Evolutionary conservation across 768 basidiomycete species (phyloP).

Genomic region (Tricholoma hemisulphureum): DNA sequence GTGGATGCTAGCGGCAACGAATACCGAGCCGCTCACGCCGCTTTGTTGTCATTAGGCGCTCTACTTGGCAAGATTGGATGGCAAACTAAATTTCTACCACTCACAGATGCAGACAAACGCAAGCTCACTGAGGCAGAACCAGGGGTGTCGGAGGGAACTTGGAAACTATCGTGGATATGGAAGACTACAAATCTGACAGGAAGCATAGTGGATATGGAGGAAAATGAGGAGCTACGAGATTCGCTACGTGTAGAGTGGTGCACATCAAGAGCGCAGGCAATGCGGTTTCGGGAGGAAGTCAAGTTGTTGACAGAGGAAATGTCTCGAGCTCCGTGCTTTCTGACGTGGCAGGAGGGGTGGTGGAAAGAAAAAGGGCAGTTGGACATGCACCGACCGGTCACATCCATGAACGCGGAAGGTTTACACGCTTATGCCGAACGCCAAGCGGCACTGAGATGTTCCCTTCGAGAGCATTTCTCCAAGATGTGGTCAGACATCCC

Average conservation of each 20-base stretch:
- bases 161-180: conserved; percentile 19
- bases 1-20: too few relatives aligned
- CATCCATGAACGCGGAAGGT: conserved; percentile 5
- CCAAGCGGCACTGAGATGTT: conserved; percentile 2
- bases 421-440: conserved; percentile 8
- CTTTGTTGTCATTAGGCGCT: background rate
- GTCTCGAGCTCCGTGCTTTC: conserved; percentile 11
- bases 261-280: conserved; percentile 15
- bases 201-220: background rate
- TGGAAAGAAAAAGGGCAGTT: conserved; percentile 5
- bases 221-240: background rate
- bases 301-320: conserved; percentile 26
- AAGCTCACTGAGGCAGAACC: conserved; percentile 7
- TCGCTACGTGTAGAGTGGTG: conserved; percentile 23
- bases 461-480: background rate
- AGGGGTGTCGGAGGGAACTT: conserved; percentile 5
- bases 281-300: conserved; percentile 23
- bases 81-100: conserved; percentile 4
- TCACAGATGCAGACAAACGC: conserved; percentile 11
- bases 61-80: background rate
- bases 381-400: background rate
- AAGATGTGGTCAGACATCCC: background rate
- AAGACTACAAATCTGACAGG: background rate
- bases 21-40: conserved; percentile 8
- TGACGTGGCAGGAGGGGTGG: conserved; percentile 12